Conservation (phyloP, 768 basidiomycete species). For the Gautieria morchelliformis region DNA sequence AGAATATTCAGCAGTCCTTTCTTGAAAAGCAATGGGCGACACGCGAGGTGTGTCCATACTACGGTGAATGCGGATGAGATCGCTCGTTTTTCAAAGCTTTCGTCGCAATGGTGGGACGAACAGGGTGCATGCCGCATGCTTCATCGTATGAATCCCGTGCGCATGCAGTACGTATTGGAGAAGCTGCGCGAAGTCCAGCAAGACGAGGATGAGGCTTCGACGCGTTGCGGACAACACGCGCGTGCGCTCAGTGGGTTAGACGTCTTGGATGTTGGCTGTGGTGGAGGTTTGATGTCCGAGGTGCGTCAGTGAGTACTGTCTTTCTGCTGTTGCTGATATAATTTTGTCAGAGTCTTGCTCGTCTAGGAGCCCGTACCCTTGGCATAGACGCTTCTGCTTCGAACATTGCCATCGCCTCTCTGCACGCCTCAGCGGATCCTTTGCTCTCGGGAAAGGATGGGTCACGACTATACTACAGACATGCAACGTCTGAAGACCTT, state of each 20-base stretch:
- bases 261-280: slow-evolving; percentile 89
- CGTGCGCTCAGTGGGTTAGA: slow-evolving; percentile 51
- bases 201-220: slow-evolving; percentile 31
- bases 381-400: slow-evolving; percentile 89
- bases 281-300: slow-evolving; percentile 89
- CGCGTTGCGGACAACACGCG: slow-evolving; percentile 17
- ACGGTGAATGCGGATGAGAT: slow-evolving; percentile 73
- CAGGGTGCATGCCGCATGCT: slow-evolving; percentile 80
- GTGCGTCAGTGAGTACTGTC: slow-evolving; percentile 30
- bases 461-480: slow-evolving; percentile 48
- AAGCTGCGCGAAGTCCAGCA: slow-evolving; percentile 57
- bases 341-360: slow-evolving; percentile 59
- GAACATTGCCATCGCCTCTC: slow-evolving; percentile 77
- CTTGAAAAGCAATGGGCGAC: background rate
- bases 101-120: slow-evolving; percentile 95
- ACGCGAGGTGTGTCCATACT: background rate
- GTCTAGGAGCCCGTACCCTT: slow-evolving; percentile 78
- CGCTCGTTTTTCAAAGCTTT: slow-evolving; percentile 79
- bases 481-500: slow-evolving; percentile 68
- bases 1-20: background rate
- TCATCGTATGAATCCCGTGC: slow-evolving; percentile 91
- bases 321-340: background rate
- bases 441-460: slow-evolving; percentile 29
- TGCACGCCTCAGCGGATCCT: slow-evolving; percentile 77
- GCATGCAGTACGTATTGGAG: slow-evolving; percentile 74